These are phyloP conservation scores for Decorospora gaudefroyi DNA, from an alignment of 2,329 filamentous ascomycete genomes.

Conservation along the genomic window DNA sequence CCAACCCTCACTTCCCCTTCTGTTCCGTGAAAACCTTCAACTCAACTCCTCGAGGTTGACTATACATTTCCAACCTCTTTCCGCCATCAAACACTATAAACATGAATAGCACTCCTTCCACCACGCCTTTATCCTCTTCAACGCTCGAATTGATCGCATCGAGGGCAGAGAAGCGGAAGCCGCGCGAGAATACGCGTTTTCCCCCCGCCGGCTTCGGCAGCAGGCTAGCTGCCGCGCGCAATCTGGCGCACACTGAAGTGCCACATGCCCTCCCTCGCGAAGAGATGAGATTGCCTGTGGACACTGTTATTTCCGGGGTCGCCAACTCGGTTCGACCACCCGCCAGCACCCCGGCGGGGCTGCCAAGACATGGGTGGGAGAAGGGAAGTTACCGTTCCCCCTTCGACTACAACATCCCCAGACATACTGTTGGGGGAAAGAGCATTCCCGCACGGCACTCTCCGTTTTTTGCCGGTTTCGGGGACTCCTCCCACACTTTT, in stretches of 20 bases:
- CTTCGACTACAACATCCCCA: conserved; percentile 7
- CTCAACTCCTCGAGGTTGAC: no score
- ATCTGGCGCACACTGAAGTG: conserved; percentile 4
- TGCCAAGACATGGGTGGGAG: not conserved
- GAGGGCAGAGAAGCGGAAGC: not conserved
- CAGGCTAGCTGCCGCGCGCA: conserved; percentile 14
- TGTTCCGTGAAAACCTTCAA: no score
- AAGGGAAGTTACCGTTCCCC: conserved; percentile 8
- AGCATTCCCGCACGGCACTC: not conserved
- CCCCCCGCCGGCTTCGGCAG: conserved; percentile 4
- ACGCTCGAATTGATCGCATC: no score
- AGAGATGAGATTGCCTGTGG: not conserved
- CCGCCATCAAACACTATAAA: no score
- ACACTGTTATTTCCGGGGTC: not conserved
- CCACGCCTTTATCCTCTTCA: no score
- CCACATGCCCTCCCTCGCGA: not conserved
- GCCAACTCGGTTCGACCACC: conserved; percentile 1
- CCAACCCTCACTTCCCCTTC: no score
- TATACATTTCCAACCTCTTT: no score
- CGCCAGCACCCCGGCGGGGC: not conserved
- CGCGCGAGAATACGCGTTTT: not conserved
- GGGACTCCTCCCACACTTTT: no score
- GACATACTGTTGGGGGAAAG: not conserved
- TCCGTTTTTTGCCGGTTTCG: no score
- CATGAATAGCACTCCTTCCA: no score